Conservation (phyloP, 2,329 filamentous ascomycete genomes). For the Penicillium sp. region DNA sequence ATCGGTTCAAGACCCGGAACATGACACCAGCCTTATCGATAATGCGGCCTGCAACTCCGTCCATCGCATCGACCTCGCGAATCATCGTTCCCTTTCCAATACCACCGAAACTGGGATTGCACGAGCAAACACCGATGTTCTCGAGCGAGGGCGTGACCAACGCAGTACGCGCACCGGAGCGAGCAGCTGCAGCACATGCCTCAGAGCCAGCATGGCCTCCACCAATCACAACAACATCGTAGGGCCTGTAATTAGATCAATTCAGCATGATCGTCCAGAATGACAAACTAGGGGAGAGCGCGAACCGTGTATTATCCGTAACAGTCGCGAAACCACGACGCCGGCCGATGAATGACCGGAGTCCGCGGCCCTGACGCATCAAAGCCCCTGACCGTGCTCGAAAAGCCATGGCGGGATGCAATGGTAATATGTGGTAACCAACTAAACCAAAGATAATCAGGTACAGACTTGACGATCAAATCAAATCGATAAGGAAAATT, state of each 20-base stretch:
- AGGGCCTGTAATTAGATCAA: slow-evolving; percentile 53
- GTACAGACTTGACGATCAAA: background rate
- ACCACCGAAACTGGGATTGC: slow-evolving; percentile 96
- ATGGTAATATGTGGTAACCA: background rate
- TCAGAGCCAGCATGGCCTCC: slow-evolving; percentile 95
- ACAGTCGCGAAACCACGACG: slow-evolving; percentile 42
- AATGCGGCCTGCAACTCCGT: slow-evolving; percentile 81
- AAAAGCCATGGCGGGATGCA: slow-evolving; percentile 35
- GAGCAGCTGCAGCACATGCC: slow-evolving; percentile 85
- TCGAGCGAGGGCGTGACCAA: slow-evolving; percentile 84
- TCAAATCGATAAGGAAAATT: slow-evolving; percentile 22
- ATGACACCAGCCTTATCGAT: slow-evolving; percentile 95
- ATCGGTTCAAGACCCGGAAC: slow-evolving; percentile 82
- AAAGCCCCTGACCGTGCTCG: slow-evolving; percentile 32
- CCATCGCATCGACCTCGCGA: slow-evolving; percentile 89
- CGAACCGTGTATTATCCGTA: slow-evolving; percentile 38
- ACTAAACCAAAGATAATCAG: background rate
- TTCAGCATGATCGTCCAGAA: slow-evolving; percentile 9
- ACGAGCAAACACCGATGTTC: slow-evolving; percentile 92
- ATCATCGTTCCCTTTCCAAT: slow-evolving; percentile 98
- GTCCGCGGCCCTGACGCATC: slow-evolving; percentile 27
- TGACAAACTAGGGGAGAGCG: background rate
- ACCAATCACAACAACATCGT: slow-evolving; percentile 93
- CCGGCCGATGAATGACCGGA: slow-evolving; percentile 22
- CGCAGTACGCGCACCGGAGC: slow-evolving; percentile 82